Percentiles rank a stretch among this genome's conserved stretches.
These are phyloP conservation scores for Lentithecium fluviatile DNA, from an alignment of 495 filamentous ascomycete genomes.

Conservation along the genomic window DNA sequence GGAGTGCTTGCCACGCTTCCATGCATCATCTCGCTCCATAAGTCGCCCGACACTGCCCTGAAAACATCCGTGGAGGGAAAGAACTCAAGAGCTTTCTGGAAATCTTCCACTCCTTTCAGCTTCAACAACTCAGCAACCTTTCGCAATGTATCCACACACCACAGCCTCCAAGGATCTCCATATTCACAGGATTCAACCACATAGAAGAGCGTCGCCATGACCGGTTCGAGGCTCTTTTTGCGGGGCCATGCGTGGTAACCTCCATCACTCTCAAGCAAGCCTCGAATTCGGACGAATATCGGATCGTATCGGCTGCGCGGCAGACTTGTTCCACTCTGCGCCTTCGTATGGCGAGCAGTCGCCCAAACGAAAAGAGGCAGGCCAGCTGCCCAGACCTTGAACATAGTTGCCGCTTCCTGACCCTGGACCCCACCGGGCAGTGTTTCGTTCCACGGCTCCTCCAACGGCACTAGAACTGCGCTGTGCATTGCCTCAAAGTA, in stretches of 20 bases:
- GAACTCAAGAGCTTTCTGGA: constrained; percentile 14
- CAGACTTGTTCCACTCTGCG: not conserved
- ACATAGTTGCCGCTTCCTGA: constrained; percentile 22
- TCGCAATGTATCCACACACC: constrained; percentile 18
- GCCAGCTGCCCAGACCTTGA: constrained; percentile 17
- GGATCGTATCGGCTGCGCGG: constrained; percentile 3
- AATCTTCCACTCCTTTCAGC: constrained; percentile 25
- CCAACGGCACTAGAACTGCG: constrained; percentile 2
- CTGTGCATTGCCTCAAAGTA: constrained; percentile 30
- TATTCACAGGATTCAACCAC: constrained; percentile 17
- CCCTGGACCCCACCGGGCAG: not conserved
- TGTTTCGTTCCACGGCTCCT: constrained; percentile 24
- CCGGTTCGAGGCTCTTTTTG: constrained; percentile 19
- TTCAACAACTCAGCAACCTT: constrained; percentile 22
- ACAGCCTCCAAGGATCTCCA: constrained; percentile 9
- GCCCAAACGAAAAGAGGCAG: constrained; percentile 23
- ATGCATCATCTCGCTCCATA: constrained; percentile 25
- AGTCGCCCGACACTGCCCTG: not conserved
- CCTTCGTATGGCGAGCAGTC: constrained; percentile 20
- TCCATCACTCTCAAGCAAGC: constrained; percentile 7
- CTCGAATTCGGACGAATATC: constrained; percentile 11
- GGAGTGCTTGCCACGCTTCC: not conserved
- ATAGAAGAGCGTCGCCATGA: constrained; percentile 23
- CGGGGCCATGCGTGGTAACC: constrained; percentile 22
- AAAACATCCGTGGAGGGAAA: constrained; percentile 22